Evolutionary conservation across 768 basidiomycete genomes (phyloP).

Genomic region (Boletus rubescentipes): DNA sequence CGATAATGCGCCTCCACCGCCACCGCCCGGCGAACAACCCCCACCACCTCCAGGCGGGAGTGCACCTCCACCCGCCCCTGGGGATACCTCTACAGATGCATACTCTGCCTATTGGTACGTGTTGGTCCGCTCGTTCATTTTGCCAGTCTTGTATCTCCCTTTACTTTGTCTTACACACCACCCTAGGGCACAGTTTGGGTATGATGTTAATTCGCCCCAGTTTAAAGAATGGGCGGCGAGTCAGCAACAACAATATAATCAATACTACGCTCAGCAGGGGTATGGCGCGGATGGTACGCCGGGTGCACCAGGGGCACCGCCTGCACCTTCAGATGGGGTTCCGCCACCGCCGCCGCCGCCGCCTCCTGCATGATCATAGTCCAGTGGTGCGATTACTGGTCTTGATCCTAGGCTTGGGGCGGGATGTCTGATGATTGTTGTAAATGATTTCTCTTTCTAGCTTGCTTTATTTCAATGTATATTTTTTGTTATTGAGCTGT

Average conservation of each 20-base stretch:
- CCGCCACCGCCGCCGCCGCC: conserved; percentile 22
- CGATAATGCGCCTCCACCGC: conserved; percentile 42
- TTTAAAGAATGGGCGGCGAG: conserved; percentile 79
- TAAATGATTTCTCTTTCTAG: conserved; percentile 22
- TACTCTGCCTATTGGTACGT: conserved; percentile 60
- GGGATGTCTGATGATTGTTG: conserved; percentile 9
- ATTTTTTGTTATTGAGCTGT: conserved; percentile 10
- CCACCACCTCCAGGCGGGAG: conserved; percentile 52
- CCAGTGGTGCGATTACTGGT: not conserved
- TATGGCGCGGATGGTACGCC: conserved; percentile 33
- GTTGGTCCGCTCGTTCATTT: conserved; percentile 13
- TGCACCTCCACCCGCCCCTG: conserved; percentile 42
- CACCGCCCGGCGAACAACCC: conserved; percentile 51
- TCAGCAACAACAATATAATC: conserved; percentile 66
- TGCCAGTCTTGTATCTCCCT: not conserved
- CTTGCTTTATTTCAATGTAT: conserved; percentile 37
- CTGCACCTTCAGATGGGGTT: conserved; percentile 19
- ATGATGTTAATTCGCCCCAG: conserved; percentile 78
- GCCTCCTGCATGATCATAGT: conserved; percentile 25
- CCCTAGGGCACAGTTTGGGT: conserved; percentile 77
- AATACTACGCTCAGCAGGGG: conserved; percentile 67
- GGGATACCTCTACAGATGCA: conserved; percentile 46
- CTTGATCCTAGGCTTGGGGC: conserved; percentile 2
- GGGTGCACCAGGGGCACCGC: conserved; percentile 27
- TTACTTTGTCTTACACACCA: not conserved